Evolutionary conservation across 2,329 filamentous ascomycete genomes (phyloP).

Genomic region (Exophiala sp.): DNA sequence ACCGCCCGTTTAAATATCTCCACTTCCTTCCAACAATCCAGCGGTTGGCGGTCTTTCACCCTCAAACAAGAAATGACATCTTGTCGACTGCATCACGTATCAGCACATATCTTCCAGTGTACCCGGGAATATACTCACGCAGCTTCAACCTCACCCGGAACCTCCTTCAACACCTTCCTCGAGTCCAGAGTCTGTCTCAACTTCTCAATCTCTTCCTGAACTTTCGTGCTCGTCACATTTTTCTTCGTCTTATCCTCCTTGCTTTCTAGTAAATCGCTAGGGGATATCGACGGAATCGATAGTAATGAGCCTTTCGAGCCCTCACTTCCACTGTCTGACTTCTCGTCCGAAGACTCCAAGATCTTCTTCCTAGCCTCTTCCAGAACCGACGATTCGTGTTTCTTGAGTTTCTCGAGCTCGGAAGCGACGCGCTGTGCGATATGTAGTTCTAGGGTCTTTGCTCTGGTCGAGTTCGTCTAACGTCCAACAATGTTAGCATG

Average conservation of each 20-base stretch:
- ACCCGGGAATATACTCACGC: slow-evolving; percentile 41
- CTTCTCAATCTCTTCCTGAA: slow-evolving; percentile 56
- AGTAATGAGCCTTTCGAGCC: slow-evolving; percentile 23
- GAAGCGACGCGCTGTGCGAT: slow-evolving; percentile 81
- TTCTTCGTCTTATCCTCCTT: slow-evolving; percentile 22
- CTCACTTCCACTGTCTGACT: slow-evolving; percentile 17
- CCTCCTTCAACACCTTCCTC: slow-evolving; percentile 57
- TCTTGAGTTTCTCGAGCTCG: slow-evolving; percentile 77
- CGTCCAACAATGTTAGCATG: slow-evolving; percentile 8
- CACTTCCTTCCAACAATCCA: slow-evolving; percentile 94
- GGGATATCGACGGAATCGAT: slow-evolving; percentile 44
- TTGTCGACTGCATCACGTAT: slow-evolving; percentile 46
- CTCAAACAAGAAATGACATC: slow-evolving; percentile 77
- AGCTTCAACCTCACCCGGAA: slow-evolving; percentile 69
- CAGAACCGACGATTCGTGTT: slow-evolving; percentile 66
- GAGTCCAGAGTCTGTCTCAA: slow-evolving; percentile 51
- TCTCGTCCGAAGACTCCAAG: slow-evolving; percentile 2
- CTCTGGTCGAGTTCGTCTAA: slow-evolving; percentile 87
- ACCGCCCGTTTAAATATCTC: slow-evolving; percentile 88
- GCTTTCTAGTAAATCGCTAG: slow-evolving; percentile 32
- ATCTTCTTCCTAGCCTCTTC: slow-evolving; percentile 64
- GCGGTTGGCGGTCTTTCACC: slow-evolving; percentile 77
- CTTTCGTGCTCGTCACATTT: slow-evolving; percentile 38
- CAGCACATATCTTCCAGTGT: not conserved
- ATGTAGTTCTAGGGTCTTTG: slow-evolving; percentile 77